phyloP scores from a whole-genome alignment of 106 monocot species.

The Dendrobium nobile region DNA sequence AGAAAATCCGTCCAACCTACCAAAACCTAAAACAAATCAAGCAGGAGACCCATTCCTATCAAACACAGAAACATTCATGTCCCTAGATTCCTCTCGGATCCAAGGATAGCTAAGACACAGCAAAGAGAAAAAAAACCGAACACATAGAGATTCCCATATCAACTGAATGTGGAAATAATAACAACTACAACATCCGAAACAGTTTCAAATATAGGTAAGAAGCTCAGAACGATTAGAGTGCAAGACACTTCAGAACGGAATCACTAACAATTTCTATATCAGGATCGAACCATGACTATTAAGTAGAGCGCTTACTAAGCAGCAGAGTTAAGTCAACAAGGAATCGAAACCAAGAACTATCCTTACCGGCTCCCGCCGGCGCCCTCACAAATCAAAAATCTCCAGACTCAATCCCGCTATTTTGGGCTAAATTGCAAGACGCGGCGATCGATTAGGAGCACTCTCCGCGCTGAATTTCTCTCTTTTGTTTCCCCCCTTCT shows the following conservation, averaged over 20 bases:
- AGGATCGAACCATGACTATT: background rate
- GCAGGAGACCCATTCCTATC: background rate
- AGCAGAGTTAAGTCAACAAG: background rate
- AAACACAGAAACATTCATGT: background rate
- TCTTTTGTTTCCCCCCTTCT: background rate
- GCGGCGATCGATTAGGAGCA: background rate
- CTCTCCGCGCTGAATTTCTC: background rate
- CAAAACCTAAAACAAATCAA: background rate
- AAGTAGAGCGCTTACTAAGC: background rate
- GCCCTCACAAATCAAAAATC: background rate
- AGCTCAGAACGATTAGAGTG: background rate
- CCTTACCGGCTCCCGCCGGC: background rate
- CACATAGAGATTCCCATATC: too few species aligned
- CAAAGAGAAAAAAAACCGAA: too few species aligned
- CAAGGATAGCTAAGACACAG: background rate
- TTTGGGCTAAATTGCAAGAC: background rate
- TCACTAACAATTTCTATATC: background rate
- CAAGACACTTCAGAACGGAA: background rate
- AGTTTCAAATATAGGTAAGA: background rate
- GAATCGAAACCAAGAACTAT: background rate
- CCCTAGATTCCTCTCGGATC: background rate
- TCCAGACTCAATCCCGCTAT: background rate
- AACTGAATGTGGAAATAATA: background rate
- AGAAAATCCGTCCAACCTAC: background rate
- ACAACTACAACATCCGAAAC: background rate